A percentile compares a stretch with the other conserved stretches of the same genome.
Conservation (phyloP, 768 basidiomycete species). For the Sistotremastrum niveocremeum region DNA sequence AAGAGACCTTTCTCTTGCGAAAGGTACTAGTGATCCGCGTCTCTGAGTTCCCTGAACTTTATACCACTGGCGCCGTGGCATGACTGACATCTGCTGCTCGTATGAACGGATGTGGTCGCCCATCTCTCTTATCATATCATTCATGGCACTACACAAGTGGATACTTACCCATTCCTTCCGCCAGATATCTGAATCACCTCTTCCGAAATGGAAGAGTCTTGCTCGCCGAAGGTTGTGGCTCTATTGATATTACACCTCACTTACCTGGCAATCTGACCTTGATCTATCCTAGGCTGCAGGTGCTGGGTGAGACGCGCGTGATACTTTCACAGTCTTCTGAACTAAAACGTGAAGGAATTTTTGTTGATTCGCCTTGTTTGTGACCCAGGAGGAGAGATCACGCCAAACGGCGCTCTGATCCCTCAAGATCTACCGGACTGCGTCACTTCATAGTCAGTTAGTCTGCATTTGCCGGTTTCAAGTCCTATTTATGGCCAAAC, state of each 20-base stretch:
- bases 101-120: too few species aligned
- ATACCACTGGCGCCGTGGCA: not conserved
- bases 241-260: conserved; percentile 19
- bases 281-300: conserved; percentile 40
- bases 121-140: too few species aligned
- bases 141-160: conserved; percentile 4
- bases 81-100: not conserved
- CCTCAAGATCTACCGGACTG: conserved; percentile 59
- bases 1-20: conserved; percentile 63
- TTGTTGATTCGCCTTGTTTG: conserved; percentile 2
- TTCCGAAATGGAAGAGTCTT: conserved; percentile 68
- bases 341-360: conserved; percentile 3
- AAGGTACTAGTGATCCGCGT: conserved; percentile 35
- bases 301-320: conserved; percentile 42
- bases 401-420: conserved; percentile 53
- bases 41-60: not conserved
- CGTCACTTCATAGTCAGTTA: conserved; percentile 47
- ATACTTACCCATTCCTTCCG: conserved; percentile 1
- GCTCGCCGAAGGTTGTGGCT: conserved; percentile 40
- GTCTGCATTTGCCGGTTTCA: conserved; percentile 1
- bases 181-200: conserved; percentile 69
- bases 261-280: not conserved
- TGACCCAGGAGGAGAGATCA: conserved; percentile 55
- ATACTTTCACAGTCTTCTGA: conserved; percentile 1
- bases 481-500: conserved; percentile 2